Conservation (phyloP, 2,329 filamentous ascomycete genomes). For the Sarocladium brachiariae region DNA sequence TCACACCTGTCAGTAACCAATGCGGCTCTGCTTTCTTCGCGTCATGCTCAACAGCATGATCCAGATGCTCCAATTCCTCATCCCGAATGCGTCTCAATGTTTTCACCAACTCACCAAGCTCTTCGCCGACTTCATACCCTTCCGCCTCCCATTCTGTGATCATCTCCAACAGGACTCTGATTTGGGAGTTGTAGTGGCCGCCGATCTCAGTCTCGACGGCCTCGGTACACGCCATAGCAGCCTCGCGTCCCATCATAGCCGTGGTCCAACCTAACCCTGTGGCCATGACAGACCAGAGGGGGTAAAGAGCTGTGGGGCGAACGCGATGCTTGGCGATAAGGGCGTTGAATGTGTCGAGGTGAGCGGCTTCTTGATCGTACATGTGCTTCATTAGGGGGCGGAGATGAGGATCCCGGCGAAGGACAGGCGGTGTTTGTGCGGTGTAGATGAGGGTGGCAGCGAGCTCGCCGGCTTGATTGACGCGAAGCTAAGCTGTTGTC, state of each 20-base stretch:
- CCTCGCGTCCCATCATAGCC: constrained; percentile 80
- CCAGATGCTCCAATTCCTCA: constrained; percentile 93
- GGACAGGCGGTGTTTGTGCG: constrained; percentile 76
- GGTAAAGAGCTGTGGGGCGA: constrained; percentile 87
- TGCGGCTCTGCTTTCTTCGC: constrained; percentile 85
- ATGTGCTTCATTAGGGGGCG: constrained; percentile 92
- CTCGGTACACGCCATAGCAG: constrained; percentile 97
- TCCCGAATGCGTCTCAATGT: constrained; percentile 81
- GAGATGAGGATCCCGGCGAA: constrained; percentile 76
- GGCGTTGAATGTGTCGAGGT: constrained; percentile 78
- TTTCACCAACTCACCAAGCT: constrained; percentile 64
- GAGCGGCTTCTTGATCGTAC: constrained; percentile 91
- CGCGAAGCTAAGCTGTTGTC: constrained; percentile 56
- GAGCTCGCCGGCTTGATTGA: constrained; percentile 97
- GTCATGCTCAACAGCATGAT: constrained; percentile 91
- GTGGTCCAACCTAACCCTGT: constrained; percentile 83
- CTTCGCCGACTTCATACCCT: constrained; percentile 74
- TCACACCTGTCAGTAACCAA: constrained; percentile 78
- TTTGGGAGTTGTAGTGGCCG: constrained; percentile 89
- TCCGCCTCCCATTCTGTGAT: constrained; percentile 65
- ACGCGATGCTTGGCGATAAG: constrained; percentile 82
- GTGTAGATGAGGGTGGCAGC: constrained; percentile 92
- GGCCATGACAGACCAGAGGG: constrained; percentile 77
- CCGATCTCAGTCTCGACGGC: constrained; percentile 98
- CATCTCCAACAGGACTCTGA: constrained; percentile 76